Evolutionary conservation across 768 basidiomycete species (phyloP), one percentile per base, ranked within the genome.

Genomic region (Mycena alexandri): DNA sequence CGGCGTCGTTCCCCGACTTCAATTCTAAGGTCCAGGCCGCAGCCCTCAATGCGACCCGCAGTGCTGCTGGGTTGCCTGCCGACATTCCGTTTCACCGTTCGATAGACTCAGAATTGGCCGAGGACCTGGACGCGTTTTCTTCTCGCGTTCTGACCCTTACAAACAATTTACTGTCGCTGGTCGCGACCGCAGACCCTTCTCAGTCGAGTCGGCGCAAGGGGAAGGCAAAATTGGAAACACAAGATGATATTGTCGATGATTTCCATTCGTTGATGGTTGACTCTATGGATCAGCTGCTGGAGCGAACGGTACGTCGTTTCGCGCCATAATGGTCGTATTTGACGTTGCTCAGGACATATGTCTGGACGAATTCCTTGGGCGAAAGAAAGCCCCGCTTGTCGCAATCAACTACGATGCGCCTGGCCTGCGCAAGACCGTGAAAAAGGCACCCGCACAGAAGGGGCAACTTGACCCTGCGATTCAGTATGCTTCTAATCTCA

Each of bases 31-130:
- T 94, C 7, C 93, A 94, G 74, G 78, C 79, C 0, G 78, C 84
- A 12, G 90, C 89, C 0, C 83, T 94, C 14, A 84, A 85, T 50
- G 83, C 90, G 10, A 93, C 92, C 3, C 84, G 88, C 59, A 80
- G 84, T 55, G 86, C 92, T 0, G 86, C 86, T 2, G 79, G 81
- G 2, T 81, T 94, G 4, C 91, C 95, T 3, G 69, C 82, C 16
- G 96, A 98, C 80, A 82, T 99, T 63, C 79, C 84, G n/a, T 98
- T 96, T 78, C 94, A 98, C 79, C 91, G 94, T 24, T 93, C 96
- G 2, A 87, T 99, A 68, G 92, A 96, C 76, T 78, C 86, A 5
- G 82, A 79, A 2, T 84, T 98, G 60, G 91, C 90, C 2, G 82
- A 82, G 60, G 87, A 90, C 46, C 78, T 98, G 41, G 96, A 98